These are phyloP conservation scores for Streptanthus diversifolius DNA, from an alignment of 345 rosid genomes.

Conservation along the genomic window DNA sequence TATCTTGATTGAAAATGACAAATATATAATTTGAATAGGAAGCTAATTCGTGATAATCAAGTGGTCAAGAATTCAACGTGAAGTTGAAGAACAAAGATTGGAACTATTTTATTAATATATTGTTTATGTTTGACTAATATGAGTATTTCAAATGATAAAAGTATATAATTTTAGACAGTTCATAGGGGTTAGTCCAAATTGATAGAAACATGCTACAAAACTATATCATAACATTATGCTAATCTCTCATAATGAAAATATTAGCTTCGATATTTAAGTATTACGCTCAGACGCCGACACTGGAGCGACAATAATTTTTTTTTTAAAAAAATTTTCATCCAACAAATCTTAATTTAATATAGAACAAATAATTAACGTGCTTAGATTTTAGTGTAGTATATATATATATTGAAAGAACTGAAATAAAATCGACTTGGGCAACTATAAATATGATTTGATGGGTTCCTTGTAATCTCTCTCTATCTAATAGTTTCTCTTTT, in stretches of 20 bases:
- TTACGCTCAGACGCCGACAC: background rate
- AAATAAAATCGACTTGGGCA: conserved; percentile 17
- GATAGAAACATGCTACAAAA: background rate
- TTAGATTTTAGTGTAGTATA: background rate
- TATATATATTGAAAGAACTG: background rate
- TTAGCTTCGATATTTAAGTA: background rate
- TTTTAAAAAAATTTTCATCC: too few relatives aligned
- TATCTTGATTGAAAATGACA: too few relatives aligned
- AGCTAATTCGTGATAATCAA: background rate
- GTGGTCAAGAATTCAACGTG: background rate
- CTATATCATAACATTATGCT: background rate
- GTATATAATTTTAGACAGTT: too few relatives aligned
- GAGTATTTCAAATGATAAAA: background rate
- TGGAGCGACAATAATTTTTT: background rate
- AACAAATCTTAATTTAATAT: background rate
- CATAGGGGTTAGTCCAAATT: background rate
- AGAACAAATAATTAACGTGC: background rate
- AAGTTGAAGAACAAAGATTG: background rate
- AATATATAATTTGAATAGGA: too few relatives aligned
- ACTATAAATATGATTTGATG: conserved; percentile 52
- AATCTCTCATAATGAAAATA: background rate
- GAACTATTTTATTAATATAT: background rate
- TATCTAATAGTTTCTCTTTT: conserved; percentile 32
- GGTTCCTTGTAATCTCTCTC: conserved; percentile 38
- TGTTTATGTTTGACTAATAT: background rate